These are phyloP conservation scores for Eimeria necatrix DNA, from an alignment of 169 alveolate species.

Conservation along the genomic window DNA sequence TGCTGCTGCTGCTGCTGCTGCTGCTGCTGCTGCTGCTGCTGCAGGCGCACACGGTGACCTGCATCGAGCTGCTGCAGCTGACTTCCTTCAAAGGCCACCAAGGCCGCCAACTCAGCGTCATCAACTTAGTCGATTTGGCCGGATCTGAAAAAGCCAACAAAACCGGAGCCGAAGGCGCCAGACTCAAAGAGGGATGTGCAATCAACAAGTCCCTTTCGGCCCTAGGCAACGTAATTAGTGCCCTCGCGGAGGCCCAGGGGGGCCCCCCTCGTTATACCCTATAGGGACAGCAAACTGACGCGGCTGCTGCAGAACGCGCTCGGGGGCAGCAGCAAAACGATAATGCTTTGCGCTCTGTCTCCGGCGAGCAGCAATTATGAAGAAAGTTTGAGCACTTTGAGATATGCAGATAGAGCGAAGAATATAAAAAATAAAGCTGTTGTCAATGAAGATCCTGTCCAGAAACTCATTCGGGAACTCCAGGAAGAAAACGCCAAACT, in stretches of 20 bases:
- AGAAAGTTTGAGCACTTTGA: conserved; percentile 92
- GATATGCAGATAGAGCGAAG: conserved; percentile 92
- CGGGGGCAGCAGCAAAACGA: conserved; percentile 94
- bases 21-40: too few relatives aligned
- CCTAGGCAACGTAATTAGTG: conserved; percentile 91
- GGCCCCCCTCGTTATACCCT: conserved; percentile 86
- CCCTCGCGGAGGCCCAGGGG: conserved; percentile 88
- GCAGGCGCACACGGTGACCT: conserved; percentile 94
- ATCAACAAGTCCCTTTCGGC: conserved; percentile 91
- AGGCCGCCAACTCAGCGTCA: conserved; percentile 89
- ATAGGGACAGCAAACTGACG: conserved; percentile 93
- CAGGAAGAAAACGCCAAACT: conserved; percentile 90
- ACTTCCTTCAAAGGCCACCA: conserved; percentile 82
- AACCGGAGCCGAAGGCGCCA: conserved; percentile 90
- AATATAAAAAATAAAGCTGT: conserved; percentile 93
- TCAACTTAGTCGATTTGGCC: conserved; percentile 94
- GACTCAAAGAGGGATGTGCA: conserved; percentile 93
- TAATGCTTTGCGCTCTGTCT: conserved; percentile 93
- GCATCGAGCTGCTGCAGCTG: conserved; percentile 90
- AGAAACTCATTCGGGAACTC: conserved; percentile 90
- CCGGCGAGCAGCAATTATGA: conserved; percentile 94
- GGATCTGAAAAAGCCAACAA: conserved; percentile 88
- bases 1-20: conserved; percentile 88
- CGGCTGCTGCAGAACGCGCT: conserved; percentile 93
- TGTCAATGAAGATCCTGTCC: conserved; percentile 94